Evolutionary conservation across 352 stramenopile species (phyloP).

Genomic region (Phytopythium oedochilum): DNA sequence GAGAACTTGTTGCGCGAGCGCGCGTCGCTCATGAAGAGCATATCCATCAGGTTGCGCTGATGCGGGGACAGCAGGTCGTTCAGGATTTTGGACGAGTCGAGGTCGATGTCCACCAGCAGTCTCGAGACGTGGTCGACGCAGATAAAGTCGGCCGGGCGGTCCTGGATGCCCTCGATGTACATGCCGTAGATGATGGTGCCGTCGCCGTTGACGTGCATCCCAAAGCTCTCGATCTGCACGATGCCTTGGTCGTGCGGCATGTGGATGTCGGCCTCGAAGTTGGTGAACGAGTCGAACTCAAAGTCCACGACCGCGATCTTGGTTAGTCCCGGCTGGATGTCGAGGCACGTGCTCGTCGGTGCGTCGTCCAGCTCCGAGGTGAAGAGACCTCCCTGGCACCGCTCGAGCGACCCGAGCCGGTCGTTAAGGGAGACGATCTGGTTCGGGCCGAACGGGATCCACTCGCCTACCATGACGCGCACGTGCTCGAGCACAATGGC

Average conservation of each 20-base stretch:
- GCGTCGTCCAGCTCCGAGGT: conserved; percentile 90
- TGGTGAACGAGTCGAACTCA: conserved; percentile 96
- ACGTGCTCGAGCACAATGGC: conserved; percentile 97
- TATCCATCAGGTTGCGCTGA: conserved; percentile 91
- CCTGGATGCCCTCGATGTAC: conserved; percentile 96
- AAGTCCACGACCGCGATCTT: conserved; percentile 98
- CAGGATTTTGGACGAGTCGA: conserved; percentile 95
- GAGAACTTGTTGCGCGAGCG: conserved; percentile 96
- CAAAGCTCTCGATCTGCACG: conserved; percentile 98
- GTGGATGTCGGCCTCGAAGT: conserved; percentile 98
- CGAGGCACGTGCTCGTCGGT: conserved; percentile 78
- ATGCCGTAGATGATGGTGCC: conserved; percentile 86
- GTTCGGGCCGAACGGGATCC: conserved; percentile 97
- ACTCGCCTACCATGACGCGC: conserved; percentile 96
- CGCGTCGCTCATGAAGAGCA: conserved; percentile 95
- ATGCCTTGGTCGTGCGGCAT: conserved; percentile 91
- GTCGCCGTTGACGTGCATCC: conserved; percentile 80
- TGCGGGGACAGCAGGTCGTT: conserved; percentile 94
- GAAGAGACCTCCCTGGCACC: conserved; percentile 96
- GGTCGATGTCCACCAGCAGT: conserved; percentile 93
- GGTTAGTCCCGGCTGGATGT: conserved; percentile 88
- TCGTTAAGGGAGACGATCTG: conserved; percentile 98
- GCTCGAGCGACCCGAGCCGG: conserved; percentile 93
- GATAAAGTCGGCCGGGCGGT: conserved; percentile 95
- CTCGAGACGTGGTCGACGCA: conserved; percentile 96